A percentile compares a stretch with the other conserved stretches of the same genome.
Evolutionary conservation across 371 early-diverging fungal species (phyloP).

Genomic region (Chytridiales sp.): DNA sequence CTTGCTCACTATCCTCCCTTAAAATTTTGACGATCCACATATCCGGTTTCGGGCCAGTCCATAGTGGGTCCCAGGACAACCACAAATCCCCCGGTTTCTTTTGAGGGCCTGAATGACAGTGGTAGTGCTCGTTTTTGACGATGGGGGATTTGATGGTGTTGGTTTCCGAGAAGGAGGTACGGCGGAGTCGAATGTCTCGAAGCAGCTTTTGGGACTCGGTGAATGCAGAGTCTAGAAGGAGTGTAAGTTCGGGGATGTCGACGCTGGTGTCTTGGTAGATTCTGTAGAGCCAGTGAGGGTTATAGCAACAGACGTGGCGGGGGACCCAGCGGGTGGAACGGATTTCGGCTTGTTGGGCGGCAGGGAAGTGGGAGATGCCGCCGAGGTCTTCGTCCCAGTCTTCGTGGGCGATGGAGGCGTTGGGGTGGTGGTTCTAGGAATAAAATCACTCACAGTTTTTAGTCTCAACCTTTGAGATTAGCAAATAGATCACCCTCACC

Average conservation of each 20-base stretch:
- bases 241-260: constrained; percentile 33
- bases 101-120: constrained; percentile 26
- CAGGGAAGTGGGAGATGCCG: constrained; percentile 40
- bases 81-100: constrained; percentile 38
- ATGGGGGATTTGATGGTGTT: constrained; percentile 22
- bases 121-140: constrained; percentile 16
- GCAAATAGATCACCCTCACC: constrained; percentile 24
- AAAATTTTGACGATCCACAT: constrained; percentile 32
- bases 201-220: constrained; percentile 26
- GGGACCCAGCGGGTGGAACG: constrained; percentile 37
- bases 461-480: not conserved
- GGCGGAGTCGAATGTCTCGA: not conserved
- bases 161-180: too few species aligned
- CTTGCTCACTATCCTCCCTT: constrained; percentile 1
- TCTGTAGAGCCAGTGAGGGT: constrained; percentile 52
- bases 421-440: constrained; percentile 40
- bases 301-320: constrained; percentile 46
- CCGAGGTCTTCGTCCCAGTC: constrained; percentile 35
- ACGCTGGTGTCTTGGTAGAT: constrained; percentile 56
- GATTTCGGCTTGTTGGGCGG: constrained; percentile 37
- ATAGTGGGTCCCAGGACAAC: constrained; percentile 42
- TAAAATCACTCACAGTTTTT: not conserved
- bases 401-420: constrained; percentile 37
- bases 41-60: constrained; percentile 41
- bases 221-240: constrained; percentile 30